phyloP scores from a whole-genome alignment of 345 rosid genomes.

The Cardamine resedifolia region DNA sequence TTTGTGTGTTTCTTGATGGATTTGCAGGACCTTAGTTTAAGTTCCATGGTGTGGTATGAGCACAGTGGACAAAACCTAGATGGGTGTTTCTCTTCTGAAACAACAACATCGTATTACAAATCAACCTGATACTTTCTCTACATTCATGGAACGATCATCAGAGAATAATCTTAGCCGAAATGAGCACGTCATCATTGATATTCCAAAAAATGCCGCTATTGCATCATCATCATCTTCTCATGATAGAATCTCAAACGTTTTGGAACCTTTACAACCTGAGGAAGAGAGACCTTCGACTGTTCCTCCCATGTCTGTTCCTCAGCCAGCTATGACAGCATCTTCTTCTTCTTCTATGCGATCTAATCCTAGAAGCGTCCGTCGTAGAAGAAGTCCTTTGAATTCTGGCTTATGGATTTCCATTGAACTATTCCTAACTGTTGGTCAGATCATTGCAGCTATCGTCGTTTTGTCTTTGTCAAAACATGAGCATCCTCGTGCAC shows the following conservation, averaged over 20 bases:
- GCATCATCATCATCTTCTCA: constrained; percentile 48
- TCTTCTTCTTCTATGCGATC: constrained; percentile 48
- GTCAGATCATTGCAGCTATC: constrained; percentile 85
- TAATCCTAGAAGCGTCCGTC: constrained; percentile 58
- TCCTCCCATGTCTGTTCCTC: constrained; percentile 43
- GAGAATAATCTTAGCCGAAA: constrained; percentile 41
- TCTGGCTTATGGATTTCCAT: constrained; percentile 94
- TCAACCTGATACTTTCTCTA: constrained; percentile 46
- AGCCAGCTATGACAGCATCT: constrained; percentile 41
- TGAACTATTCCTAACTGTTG: constrained; percentile 73
- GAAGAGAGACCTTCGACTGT: constrained; percentile 55
- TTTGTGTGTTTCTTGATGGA: not conserved
- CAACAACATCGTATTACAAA: constrained; percentile 46
- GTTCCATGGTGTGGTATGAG: constrained; percentile 25
- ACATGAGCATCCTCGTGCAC: constrained; percentile 77
- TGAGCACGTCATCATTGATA: constrained; percentile 71
- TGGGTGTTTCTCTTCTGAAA: constrained; percentile 65
- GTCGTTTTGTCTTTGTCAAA: constrained; percentile 75
- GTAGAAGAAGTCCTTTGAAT: constrained; percentile 87
- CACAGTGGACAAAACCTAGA: constrained; percentile 45
- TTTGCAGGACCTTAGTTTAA: constrained; percentile 26
- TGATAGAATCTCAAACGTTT: constrained; percentile 56
- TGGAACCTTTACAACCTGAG: constrained; percentile 52
- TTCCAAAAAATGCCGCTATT: constrained; percentile 38
- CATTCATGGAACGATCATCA: constrained; percentile 72